phyloP scores from a whole-genome alignment of 495 filamentous ascomycete species.

The Penicillium fimorum region DNA sequence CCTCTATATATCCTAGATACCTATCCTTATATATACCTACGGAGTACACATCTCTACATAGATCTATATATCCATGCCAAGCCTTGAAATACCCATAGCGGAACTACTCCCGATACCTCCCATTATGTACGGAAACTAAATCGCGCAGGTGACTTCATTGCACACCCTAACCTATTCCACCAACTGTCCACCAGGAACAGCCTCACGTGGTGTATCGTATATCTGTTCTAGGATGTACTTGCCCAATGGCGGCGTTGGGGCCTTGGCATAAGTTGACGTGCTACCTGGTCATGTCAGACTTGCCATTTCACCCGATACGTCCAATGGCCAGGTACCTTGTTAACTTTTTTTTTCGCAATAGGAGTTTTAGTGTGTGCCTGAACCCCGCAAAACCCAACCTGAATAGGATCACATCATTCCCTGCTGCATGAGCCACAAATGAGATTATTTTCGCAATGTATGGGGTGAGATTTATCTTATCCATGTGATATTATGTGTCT shows the following conservation, averaged over 20 bases:
- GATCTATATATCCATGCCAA: background rate
- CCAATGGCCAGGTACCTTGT: background rate
- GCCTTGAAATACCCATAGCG: background rate
- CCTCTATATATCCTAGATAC: background rate
- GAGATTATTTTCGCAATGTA: background rate
- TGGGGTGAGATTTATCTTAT: background rate
- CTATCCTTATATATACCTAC: too few species aligned
- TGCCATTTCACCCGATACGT: constrained; percentile 2
- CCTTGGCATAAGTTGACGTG: background rate
- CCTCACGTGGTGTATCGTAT: constrained; percentile 26
- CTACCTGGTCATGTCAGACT: background rate
- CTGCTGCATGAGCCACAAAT: background rate
- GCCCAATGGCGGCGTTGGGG: constrained; percentile 11
- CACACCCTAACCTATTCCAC: constrained; percentile 14
- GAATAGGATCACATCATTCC: constrained; percentile 5
- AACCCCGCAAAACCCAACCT: constrained; percentile 9
- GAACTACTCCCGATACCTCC: background rate
- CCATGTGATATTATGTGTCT: background rate
- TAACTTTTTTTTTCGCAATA: too few species aligned
- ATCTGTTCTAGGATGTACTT: constrained; percentile 12
- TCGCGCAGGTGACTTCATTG: constrained; percentile 12
- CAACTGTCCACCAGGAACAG: constrained; percentile 29
- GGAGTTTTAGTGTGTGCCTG: background rate
- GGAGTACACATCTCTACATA: background rate
- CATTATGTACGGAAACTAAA: background rate